Percentiles rank a stretch among this genome's conserved stretches.
phyloP scores from a whole-genome alignment of 177 flowering plant genomes.

The Tripterygium wilfordii region DNA sequence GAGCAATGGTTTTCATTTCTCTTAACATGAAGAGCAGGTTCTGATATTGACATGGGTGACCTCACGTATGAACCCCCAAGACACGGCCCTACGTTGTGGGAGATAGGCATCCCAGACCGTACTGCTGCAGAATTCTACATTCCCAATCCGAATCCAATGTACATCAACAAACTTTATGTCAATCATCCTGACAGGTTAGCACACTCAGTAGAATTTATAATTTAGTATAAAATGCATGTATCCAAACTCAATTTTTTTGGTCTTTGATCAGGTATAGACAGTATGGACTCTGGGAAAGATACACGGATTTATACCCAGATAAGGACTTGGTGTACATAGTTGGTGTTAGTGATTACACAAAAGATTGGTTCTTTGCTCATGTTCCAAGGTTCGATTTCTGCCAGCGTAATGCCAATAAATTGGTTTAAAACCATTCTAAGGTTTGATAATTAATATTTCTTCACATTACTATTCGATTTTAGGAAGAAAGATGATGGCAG shows the following conservation, averaged over 20 bases:
- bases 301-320: conserved; percentile 57
- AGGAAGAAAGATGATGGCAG: conserved; percentile 40
- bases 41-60: conserved; percentile 33
- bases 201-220: neutral
- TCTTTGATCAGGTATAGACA: conserved; percentile 57
- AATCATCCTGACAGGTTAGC: conserved; percentile 51
- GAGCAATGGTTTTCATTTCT: no score
- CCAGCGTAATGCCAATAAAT: no score
- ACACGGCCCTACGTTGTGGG: conserved; percentile 64
- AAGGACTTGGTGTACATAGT: conserved; percentile 61
- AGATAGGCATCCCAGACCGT: conserved; percentile 58
- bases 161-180: conserved; percentile 36
- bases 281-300: conserved; percentile 89
- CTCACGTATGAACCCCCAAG: conserved; percentile 46
- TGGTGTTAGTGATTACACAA: conserved; percentile 55
- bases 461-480: neutral
- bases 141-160: conserved; percentile 52
- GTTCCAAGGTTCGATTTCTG: conserved; percentile 47
- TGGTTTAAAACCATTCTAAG: no score
- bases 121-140: conserved; percentile 50
- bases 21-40: conserved; percentile 24
- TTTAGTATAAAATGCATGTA: neutral
- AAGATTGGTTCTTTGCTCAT: conserved; percentile 87
- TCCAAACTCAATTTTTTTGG: neutral
- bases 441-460: no score